Evolutionary conservation across 2,329 filamentous ascomycete species (phyloP).

Genomic region (Calonectria pseudoturangicola): DNA sequence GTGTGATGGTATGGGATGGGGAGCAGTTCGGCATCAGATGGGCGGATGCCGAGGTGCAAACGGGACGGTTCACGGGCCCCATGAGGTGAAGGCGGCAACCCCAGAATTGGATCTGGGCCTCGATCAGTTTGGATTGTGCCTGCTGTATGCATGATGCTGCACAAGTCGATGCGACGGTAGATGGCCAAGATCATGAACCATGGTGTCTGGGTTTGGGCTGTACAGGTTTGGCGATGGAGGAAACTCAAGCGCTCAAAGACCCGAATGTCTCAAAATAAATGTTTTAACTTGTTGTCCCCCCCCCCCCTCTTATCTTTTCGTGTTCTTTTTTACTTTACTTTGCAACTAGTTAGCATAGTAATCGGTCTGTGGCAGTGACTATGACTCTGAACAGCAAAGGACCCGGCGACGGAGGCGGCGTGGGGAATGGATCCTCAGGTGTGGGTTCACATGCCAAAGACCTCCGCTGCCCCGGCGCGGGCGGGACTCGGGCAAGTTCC

Average conservation of each 20-base stretch:
- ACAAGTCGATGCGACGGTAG: slow-evolving; percentile 2
- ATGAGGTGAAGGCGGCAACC: slow-evolving; percentile 21
- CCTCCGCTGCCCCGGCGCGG: slow-evolving; percentile 56
- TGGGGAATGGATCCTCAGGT: slow-evolving; percentile 24
- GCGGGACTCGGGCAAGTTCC: slow-evolving; percentile 54
- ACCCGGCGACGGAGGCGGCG: slow-evolving; percentile 24
- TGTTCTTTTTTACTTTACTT: background rate
- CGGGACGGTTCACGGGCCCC: slow-evolving; percentile 22
- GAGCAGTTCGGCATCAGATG: slow-evolving; percentile 21
- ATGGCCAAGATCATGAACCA: background rate
- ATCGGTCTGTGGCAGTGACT: slow-evolving; percentile 1
- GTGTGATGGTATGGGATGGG: background rate
- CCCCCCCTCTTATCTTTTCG: background rate
- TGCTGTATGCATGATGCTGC: slow-evolving; percentile 17
- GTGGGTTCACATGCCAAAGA: slow-evolving; percentile 57
- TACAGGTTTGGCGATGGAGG: slow-evolving; percentile 4
- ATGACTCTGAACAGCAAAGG: slow-evolving; percentile 4
- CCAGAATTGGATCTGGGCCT: slow-evolving; percentile 18
- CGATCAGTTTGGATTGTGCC: slow-evolving; percentile 4
- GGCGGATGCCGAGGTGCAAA: slow-evolving; percentile 16
- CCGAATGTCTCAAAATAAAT: slow-evolving; percentile 1
- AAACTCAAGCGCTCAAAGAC: slow-evolving; percentile 4
- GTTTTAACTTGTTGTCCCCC: too few species aligned
- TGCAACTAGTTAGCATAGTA: background rate
- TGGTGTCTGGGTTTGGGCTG: background rate